Percentiles rank a stretch among this genome's conserved stretches.
Evolutionary conservation across 2,329 filamentous ascomycete species (phyloP).

Genomic region (Calonectria montana): DNA sequence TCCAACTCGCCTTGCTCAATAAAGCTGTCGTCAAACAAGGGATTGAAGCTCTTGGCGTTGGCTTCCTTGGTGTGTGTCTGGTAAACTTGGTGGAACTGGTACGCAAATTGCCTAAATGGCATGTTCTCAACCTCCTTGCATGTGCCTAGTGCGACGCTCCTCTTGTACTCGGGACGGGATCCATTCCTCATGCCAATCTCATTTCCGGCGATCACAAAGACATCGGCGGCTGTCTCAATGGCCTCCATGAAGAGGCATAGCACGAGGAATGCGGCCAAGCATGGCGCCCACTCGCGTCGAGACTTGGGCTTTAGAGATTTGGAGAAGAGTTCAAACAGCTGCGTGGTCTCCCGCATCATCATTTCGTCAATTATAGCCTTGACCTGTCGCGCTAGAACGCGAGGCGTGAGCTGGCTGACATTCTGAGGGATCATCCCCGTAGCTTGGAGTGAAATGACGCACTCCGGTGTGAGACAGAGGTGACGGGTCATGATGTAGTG

Average conservation of each 20-base stretch:
- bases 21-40: constrained; percentile 59
- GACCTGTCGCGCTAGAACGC: constrained; percentile 67
- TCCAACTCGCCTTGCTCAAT: constrained; percentile 60
- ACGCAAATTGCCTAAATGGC: constrained; percentile 70
- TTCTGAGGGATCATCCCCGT: constrained; percentile 58
- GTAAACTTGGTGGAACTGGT: constrained; percentile 70
- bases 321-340: constrained; percentile 64
- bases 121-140: constrained; percentile 67
- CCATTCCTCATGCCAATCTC: constrained; percentile 58
- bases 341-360: constrained; percentile 62
- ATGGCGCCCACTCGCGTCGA: constrained; percentile 66
- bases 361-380: constrained; percentile 68
- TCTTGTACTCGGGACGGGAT: constrained; percentile 51
- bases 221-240: constrained; percentile 64
- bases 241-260: constrained; percentile 70
- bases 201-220: constrained; percentile 63
- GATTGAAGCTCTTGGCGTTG: constrained; percentile 64
- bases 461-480: constrained; percentile 60
- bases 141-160: constrained; percentile 57
- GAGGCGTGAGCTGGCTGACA: constrained; percentile 59
- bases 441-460: constrained; percentile 54
- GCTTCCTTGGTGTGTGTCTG: constrained; percentile 66
- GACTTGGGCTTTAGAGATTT: constrained; percentile 66
- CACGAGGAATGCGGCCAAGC: constrained; percentile 66
- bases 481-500: constrained; percentile 69